Percentiles rank a stretch among this genome's conserved stretches.
Evolutionary conservation across 1,284 basidiomycete species (phyloP).

Genomic region (Sporisorium reilianum): DNA sequence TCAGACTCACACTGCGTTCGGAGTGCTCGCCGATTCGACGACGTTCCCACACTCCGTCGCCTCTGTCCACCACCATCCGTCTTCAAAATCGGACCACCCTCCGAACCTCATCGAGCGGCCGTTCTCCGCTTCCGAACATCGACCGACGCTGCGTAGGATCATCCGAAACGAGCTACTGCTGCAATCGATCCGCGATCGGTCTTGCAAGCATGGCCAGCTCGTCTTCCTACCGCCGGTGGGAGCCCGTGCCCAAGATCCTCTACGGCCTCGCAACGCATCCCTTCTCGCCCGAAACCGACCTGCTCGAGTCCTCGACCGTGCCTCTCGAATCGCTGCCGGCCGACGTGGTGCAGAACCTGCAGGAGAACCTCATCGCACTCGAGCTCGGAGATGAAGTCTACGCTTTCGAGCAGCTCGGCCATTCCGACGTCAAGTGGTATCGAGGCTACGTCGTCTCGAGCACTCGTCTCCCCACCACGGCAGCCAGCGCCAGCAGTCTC

Average conservation of each 20-base stretch:
- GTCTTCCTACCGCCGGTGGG: conserved; percentile 52
- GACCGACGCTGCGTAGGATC: conserved; percentile 2
- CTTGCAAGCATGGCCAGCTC: conserved; percentile 33
- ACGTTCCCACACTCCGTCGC: neutral
- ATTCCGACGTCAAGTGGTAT: conserved; percentile 65
- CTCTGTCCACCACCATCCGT: no score
- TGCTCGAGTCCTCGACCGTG: conserved; percentile 41
- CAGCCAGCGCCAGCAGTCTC: conserved; percentile 70
- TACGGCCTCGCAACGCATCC: conserved; percentile 62
- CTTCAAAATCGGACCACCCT: no score
- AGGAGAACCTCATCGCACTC: conserved; percentile 60
- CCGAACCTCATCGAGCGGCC: no score
- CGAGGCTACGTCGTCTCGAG: conserved; percentile 82
- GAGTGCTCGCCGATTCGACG: neutral
- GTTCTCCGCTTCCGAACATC: no score
- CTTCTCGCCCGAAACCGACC: conserved; percentile 58
- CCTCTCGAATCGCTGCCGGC: conserved; percentile 38
- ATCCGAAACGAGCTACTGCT: no score
- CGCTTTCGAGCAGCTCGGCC: conserved; percentile 72
- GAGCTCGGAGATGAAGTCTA: conserved; percentile 93
- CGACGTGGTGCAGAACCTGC: conserved; percentile 33
- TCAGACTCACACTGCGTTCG: no score
- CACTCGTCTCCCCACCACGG: conserved; percentile 40
- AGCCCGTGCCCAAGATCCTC: conserved; percentile 61
- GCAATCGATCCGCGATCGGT: no score